These are phyloP conservation scores for Fomitopsis betulina DNA, from an alignment of 1,284 basidiomycete genomes.

Conservation along the genomic window DNA sequence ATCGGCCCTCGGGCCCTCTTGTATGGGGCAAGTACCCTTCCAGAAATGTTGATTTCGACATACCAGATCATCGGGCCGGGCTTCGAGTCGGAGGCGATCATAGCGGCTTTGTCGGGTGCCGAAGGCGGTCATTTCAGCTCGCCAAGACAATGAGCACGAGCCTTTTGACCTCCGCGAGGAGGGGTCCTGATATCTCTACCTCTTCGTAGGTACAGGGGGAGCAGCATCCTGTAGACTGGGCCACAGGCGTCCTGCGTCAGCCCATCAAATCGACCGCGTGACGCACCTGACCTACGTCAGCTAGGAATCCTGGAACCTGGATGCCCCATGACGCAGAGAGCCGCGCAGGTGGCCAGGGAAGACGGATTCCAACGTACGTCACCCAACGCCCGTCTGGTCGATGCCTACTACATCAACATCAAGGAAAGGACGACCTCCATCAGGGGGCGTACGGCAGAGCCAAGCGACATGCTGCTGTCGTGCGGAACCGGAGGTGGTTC, in stretches of 20 bases:
- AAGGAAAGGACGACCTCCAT: neutral
- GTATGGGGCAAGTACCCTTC: neutral
- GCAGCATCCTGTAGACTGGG: no score
- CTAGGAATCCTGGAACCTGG: neutral
- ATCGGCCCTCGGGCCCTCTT: neutral
- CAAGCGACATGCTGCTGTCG: neutral
- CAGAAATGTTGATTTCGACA: neutral
- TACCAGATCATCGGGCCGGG: constrained; percentile 1
- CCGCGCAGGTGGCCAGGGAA: neutral
- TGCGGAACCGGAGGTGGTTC: neutral
- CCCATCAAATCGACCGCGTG: neutral
- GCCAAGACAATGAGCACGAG: neutral
- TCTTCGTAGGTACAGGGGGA: no score
- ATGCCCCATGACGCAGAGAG: neutral
- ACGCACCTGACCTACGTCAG: neutral
- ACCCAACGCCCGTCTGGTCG: neutral
- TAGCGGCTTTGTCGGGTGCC: neutral
- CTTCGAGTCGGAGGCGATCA: neutral
- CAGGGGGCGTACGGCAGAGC: neutral
- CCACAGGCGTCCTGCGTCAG: neutral
- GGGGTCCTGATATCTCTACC: no score
- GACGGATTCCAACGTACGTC: neutral
- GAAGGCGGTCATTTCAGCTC: neutral
- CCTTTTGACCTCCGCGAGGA: neutral
- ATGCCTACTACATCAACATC: neutral